Conservation (phyloP, 2,329 filamentous ascomycete genomes). For the Pezicula rhizophila region DNA sequence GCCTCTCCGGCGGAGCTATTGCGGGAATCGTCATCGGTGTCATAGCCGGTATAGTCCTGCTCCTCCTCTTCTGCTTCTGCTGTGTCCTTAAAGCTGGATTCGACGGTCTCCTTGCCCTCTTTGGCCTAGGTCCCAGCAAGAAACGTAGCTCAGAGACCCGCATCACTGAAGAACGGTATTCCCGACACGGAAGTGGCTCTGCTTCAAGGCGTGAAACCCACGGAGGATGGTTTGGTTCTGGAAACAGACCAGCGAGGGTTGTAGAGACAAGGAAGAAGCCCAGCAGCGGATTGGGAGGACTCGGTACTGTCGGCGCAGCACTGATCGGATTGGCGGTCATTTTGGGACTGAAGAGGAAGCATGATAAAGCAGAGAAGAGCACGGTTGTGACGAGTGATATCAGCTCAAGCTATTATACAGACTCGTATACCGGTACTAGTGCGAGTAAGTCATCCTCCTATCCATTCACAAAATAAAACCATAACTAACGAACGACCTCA, state of each 20-base stretch:
- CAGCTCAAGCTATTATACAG: slow-evolving; percentile 25
- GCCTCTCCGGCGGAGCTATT: slow-evolving; percentile 66
- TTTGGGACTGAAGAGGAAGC: slow-evolving; percentile 25
- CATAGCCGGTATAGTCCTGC: slow-evolving; percentile 58
- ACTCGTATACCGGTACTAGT: slow-evolving; percentile 27
- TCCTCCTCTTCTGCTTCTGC: slow-evolving; percentile 69
- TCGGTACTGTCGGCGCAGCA: slow-evolving; percentile 38
- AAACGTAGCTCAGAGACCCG: slow-evolving; percentile 43
- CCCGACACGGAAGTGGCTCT: slow-evolving; percentile 37
- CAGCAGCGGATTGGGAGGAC: slow-evolving; percentile 42
- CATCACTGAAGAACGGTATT: slow-evolving; percentile 60
- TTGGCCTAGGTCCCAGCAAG: slow-evolving; percentile 52
- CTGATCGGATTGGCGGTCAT: slow-evolving; percentile 23
- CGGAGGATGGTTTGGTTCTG: slow-evolving; percentile 50
- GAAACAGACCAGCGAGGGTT: slow-evolving; percentile 39
- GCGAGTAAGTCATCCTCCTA: slow-evolving; percentile 21
- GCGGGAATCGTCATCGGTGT: slow-evolving; percentile 76
- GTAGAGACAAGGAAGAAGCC: slow-evolving; percentile 43
- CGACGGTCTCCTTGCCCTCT: slow-evolving; percentile 51
- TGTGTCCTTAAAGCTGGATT: slow-evolving; percentile 61
- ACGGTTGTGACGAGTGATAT: slow-evolving; percentile 15
- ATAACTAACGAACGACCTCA: slow-evolving; percentile 13
- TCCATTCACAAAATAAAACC: background rate
- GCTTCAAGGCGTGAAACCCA: slow-evolving; percentile 25
- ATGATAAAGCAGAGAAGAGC: slow-evolving; percentile 16